Evolutionary conservation across 345 rosid species (phyloP).

Genomic region (Pistacia atlantica): DNA sequence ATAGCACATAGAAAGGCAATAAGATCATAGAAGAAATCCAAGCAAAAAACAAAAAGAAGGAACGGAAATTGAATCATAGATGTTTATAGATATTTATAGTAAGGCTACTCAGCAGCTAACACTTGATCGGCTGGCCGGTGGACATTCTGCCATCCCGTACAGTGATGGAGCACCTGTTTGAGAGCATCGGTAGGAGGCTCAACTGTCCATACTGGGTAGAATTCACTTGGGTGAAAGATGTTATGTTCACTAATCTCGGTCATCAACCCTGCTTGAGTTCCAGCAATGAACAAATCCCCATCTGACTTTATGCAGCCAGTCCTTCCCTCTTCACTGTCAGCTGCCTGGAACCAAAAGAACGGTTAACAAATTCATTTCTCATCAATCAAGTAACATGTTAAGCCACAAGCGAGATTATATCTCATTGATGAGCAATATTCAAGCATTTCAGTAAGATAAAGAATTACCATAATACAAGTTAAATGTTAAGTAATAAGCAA

Average conservation of each 20-base stretch:
- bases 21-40: too few species aligned
- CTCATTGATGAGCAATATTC: neutral
- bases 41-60: neutral
- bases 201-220: conserved; percentile 74
- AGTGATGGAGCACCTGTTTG: conserved; percentile 70
- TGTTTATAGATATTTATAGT: too few species aligned
- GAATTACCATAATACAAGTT: neutral
- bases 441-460: neutral
- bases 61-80: too few species aligned
- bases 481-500: neutral
- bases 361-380: neutral
- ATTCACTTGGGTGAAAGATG: conserved; percentile 70
- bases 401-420: neutral
- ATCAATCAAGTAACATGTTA: too few species aligned
- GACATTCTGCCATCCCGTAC: conserved; percentile 73
- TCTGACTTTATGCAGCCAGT: conserved; percentile 73
- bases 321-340: conserved; percentile 57
- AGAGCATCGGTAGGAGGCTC: conserved; percentile 65
- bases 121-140: conserved; percentile 59
- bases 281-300: conserved; percentile 47
- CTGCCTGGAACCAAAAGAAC: conserved; percentile 51
- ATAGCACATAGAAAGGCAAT: too few species aligned
- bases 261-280: conserved; percentile 69
- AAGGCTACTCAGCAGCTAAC: conserved; percentile 15
- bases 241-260: conserved; percentile 25